Conservation (phyloP, 306 rosid genomes). For the Sicyos edulis region DNA sequence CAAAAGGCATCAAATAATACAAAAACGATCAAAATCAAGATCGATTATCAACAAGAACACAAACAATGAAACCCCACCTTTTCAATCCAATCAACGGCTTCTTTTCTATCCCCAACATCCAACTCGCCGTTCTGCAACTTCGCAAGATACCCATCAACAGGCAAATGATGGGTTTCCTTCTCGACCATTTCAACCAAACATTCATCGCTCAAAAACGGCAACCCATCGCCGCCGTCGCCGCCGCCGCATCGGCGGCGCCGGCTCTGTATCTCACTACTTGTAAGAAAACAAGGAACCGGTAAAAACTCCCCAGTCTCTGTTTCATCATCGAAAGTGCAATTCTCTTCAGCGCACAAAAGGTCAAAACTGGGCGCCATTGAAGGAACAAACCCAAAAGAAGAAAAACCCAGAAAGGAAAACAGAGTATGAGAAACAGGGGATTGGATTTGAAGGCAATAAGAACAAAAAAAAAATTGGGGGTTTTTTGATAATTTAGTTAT, state of each 20-base stretch:
- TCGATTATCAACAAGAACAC: constrained; percentile 6
- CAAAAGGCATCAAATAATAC: not conserved
- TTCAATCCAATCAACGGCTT: constrained; percentile 79
- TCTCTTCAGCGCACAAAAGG: constrained; percentile 72
- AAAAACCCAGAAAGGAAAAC: not conserved
- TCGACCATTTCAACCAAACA: constrained; percentile 51
- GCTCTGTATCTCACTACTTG: constrained; percentile 27
- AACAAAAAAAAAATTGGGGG: too few relatives aligned
- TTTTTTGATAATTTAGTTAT: too few relatives aligned
- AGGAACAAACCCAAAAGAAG: constrained; percentile 1
- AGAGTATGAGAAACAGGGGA: not conserved
- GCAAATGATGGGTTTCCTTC: constrained; percentile 58
- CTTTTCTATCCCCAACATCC: constrained; percentile 61
- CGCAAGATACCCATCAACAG: constrained; percentile 44
- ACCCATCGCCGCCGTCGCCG: constrained; percentile 31
- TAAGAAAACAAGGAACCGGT: constrained; percentile 31
- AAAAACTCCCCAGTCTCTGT: constrained; percentile 20
- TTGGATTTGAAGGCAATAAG: too few relatives aligned
- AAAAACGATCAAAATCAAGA: not conserved
- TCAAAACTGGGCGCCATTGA: constrained; percentile 93
- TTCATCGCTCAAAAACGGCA: constrained; percentile 71
- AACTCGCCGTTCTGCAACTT: constrained; percentile 56
- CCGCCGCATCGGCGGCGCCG: constrained; percentile 27
- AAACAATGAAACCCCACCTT: constrained; percentile 43
- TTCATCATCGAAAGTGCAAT: constrained; percentile 34